These are phyloP conservation scores for Punica granatum DNA, from an alignment of 345 rosid genomes.

Conservation along the genomic window DNA sequence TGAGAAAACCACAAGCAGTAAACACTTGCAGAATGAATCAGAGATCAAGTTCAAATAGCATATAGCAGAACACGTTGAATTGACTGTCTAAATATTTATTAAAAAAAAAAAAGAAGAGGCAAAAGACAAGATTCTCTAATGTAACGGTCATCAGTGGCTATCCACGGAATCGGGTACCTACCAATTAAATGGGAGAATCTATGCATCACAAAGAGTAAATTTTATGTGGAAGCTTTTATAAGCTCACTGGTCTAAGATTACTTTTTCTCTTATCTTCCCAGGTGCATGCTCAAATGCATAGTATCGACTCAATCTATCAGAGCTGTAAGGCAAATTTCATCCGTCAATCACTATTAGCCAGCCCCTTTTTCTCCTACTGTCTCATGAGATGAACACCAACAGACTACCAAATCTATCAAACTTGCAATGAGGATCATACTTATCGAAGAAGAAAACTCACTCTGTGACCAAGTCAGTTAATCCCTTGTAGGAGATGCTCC, in stretches of 20 bases:
- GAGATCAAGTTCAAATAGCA: no score
- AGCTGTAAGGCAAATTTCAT: not conserved
- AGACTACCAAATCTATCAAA: not conserved
- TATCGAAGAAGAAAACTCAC: constrained; percentile 35
- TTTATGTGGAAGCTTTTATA: not conserved
- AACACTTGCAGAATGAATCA: no score
- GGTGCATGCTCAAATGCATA: not conserved
- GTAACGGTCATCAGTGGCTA: no score
- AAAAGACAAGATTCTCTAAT: no score
- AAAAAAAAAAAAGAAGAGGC: no score
- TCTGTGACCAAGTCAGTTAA: constrained; percentile 85
- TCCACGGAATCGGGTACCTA: no score
- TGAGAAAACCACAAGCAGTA: no score
- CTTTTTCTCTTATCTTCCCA: not conserved
- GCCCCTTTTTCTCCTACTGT: not conserved
- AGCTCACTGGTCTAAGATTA: not conserved
- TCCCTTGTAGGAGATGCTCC: constrained; percentile 75
- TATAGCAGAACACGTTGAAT: no score
- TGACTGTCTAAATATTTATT: no score
- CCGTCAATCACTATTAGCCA: not conserved
- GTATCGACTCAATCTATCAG: not conserved
- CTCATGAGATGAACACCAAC: not conserved
- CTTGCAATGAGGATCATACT: not conserved
- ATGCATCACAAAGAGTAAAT: not conserved
- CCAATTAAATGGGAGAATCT: not conserved